Evolutionary conservation across 768 basidiomycete genomes (phyloP), one percentile per base, ranked within the genome.

Genomic region (Podaxis carcinomalis): DNA sequence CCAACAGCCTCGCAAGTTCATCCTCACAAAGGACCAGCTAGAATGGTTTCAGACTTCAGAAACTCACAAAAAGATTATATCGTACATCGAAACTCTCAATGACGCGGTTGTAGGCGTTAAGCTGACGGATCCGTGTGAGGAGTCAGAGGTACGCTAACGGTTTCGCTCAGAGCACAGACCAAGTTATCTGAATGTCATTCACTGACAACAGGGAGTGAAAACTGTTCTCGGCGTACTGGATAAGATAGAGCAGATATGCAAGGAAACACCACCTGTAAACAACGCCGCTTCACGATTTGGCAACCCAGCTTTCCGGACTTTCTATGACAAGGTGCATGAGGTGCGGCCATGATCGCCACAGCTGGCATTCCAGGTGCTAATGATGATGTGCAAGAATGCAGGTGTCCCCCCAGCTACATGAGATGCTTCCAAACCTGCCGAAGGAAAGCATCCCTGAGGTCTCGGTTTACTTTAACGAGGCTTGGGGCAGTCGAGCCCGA

Each of bases 271-370:
- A 1, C 88, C 95, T 0, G 86, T 95, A 16, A 89, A 95, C 65
- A 98, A 97, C 70, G 81, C 87, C 53, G 88, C 88, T 3, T 98
- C 95, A 42, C 80, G 96, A 32, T 99, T 99, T 68, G 96, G 97
- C 1, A 99, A 99, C 73, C 97, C 97, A 3, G 97, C 97, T 0
- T 99, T 99, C 74, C 80, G 90, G 67, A 85, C 84, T 0, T 97
- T 98, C 70, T 93, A 95, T 66, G 95, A 98, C 75, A 83, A 84
- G 67, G 79, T 98, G 5, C 68, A 77, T 16, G 80, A 89, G 75
- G 95, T 89, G 70, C 63, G 63, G 28, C 28, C 4, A 39, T 44
- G 21, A 62, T 39, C 27, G 9, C 19, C 19, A 57, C 55, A 21
- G 56, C 42, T 57, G 46, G 1, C 19, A 16, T 9, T 27, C 28